A percentile compares a stretch with the other conserved stretches of the same genome.
These are phyloP conservation scores for Phialemonium atrogriseum DNA, from an alignment of 2,329 filamentous ascomycete genomes.

Conservation along the genomic window DNA sequence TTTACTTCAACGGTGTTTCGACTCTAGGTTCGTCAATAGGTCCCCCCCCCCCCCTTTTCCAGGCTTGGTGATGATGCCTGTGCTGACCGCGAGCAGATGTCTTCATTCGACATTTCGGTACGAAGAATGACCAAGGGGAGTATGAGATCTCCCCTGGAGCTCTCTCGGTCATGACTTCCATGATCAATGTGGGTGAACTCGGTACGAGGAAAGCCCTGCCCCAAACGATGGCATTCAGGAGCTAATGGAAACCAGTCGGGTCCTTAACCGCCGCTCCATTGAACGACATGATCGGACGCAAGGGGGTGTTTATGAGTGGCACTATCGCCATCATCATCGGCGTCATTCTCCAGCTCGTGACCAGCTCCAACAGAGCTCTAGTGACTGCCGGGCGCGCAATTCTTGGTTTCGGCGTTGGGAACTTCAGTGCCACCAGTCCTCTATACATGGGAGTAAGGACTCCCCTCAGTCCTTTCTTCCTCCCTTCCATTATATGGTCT, in stretches of 20 bases:
- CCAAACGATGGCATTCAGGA: no score
- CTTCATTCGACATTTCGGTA: conserved; percentile 24
- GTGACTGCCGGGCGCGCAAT: neutral
- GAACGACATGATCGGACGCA: conserved; percentile 25
- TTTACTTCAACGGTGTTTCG: conserved; percentile 27
- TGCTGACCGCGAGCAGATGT: no score
- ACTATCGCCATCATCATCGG: conserved; percentile 19
- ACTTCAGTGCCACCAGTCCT: conserved; percentile 28
- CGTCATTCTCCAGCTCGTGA: neutral
- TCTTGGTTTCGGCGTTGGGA: conserved; percentile 21
- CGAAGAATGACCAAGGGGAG: conserved; percentile 15
- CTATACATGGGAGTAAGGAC: conserved; percentile 24
- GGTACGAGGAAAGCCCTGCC: no score
- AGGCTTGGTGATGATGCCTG: no score
- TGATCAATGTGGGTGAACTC: conserved; percentile 30
- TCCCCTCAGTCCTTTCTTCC: no score
- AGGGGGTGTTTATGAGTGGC: conserved; percentile 20
- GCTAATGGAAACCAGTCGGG: no score
- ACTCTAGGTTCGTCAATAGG: conserved; percentile 22
- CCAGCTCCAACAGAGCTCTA: neutral
- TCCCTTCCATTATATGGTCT: no score
- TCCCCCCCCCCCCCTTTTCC: no score
- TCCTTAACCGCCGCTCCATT: conserved; percentile 25
- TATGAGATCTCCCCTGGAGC: conserved; percentile 18
- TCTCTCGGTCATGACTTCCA: conserved; percentile 24